Conservation (phyloP, 208 protist species). For the Endotrypanum monterogeii region DNA sequence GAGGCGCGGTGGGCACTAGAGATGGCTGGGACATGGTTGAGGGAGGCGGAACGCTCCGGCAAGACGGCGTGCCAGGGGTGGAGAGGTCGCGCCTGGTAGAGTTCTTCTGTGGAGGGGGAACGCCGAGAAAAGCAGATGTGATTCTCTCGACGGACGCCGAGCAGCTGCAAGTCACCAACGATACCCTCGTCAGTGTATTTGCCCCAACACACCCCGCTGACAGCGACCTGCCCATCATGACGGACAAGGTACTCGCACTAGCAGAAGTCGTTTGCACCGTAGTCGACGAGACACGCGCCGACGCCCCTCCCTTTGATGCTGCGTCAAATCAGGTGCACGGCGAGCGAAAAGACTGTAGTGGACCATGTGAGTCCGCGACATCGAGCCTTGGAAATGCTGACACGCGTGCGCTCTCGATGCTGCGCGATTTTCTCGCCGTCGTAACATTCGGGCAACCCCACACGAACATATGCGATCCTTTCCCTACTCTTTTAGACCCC, state of each 20-base stretch:
- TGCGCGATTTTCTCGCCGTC: not conserved
- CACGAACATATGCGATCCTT: not conserved
- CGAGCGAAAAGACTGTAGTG: not conserved
- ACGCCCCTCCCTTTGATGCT: not conserved
- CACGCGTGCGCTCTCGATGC: not conserved
- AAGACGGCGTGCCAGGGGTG: not conserved
- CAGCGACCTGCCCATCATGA: constrained; percentile 1
- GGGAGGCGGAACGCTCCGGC: not conserved
- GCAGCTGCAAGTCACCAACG: not conserved
- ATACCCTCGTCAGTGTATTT: not conserved
- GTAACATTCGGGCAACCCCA: not conserved
- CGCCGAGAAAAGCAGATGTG: not conserved
- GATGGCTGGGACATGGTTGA: constrained; percentile 7
- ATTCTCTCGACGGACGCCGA: not conserved
- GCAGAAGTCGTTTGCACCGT: not conserved
- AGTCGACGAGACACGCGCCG: not conserved
- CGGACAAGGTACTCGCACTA: constrained; percentile 3
- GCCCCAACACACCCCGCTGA: not conserved
- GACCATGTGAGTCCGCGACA: not conserved
- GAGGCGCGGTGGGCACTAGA: constrained; percentile 26
- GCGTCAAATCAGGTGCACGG: not conserved
- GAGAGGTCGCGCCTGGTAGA: not conserved
- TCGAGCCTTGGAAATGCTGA: not conserved
- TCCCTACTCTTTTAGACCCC: not conserved
- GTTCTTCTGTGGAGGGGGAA: not conserved